Percentiles rank a stretch among this genome's conserved stretches.
Conservation (phyloP, 306 rosid genomes). For the Citrullus amarus region DNA sequence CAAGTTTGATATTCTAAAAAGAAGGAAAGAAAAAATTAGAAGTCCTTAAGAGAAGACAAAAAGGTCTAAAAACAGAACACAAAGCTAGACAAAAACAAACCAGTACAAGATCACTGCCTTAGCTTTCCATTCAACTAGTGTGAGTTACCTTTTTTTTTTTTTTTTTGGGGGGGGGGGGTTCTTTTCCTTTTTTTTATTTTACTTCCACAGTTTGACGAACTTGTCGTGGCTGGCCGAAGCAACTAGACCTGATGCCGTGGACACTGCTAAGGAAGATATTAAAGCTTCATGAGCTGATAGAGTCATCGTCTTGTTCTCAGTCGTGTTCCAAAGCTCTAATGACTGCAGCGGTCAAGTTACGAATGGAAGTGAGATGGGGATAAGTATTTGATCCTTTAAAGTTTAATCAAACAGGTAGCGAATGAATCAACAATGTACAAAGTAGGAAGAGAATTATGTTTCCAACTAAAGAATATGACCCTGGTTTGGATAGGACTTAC, state of each 20-base stretch:
- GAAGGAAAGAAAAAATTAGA: not conserved
- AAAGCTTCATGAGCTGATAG: constrained; percentile 85
- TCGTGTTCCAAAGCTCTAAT: constrained; percentile 94
- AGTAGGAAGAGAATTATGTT: not conserved
- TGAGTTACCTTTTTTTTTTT: not conserved
- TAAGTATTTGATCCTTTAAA: not conserved
- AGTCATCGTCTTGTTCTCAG: constrained; percentile 84
- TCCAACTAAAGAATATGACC: not conserved
- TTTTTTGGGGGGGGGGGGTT: not conserved
- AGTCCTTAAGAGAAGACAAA: not conserved
- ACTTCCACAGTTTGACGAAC: constrained; percentile 88
- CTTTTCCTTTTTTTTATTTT: not conserved
- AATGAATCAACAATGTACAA: not conserved
- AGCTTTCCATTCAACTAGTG: not conserved
- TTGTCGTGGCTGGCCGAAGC: constrained; percentile 94
- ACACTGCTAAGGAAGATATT: constrained; percentile 65
- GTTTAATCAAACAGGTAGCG: not conserved
- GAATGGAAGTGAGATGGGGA: not conserved
- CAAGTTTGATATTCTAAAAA: not conserved
- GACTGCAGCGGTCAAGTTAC: constrained; percentile 38
- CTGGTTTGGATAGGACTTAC: constrained; percentile 27
- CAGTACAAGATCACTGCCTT: not conserved
- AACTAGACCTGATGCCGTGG: constrained; percentile 64
- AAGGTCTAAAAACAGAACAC: not conserved
- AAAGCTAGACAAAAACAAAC: not conserved